Conservation (phyloP, 2,329 filamentous ascomycete genomes). For the Tympanopsis confertula region DNA sequence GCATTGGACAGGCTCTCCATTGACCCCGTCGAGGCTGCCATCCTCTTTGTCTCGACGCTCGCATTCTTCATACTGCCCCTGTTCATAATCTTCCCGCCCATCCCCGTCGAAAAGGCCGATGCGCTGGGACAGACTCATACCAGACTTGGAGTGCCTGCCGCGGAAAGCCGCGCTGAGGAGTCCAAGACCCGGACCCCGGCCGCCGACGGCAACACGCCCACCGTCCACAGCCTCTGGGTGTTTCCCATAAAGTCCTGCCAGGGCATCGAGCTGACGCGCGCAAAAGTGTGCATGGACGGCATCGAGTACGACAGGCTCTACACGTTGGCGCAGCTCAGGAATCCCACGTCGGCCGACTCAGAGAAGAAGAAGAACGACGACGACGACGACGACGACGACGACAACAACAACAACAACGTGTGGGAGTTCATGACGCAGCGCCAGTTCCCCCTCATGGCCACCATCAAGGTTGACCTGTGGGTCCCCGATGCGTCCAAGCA, state of each 20-base stretch:
- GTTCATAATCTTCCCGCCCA: conserved; percentile 40
- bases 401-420: conserved; percentile 26
- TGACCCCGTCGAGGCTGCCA: conserved; percentile 11
- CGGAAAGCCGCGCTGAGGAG: conserved; percentile 5
- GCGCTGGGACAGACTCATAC: conserved; percentile 42
- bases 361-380: conserved; percentile 5
- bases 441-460: conserved; percentile 59
- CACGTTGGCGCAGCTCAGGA: conserved; percentile 61
- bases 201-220: conserved; percentile 7
- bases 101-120: conserved; percentile 38
- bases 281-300: conserved; percentile 55
- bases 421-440: conserved; percentile 67
- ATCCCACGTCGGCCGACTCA: conserved; percentile 29
- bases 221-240: conserved; percentile 56
- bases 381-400: conserved; percentile 18
- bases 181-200: conserved; percentile 2
- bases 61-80: conserved; percentile 39
- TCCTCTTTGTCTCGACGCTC: conserved; percentile 27
- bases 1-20: too few species aligned
- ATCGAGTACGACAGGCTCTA: conserved; percentile 74
- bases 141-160: conserved; percentile 27
- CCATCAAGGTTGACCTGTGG: conserved; percentile 58
- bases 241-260: conserved; percentile 77
- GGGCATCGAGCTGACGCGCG: conserved; percentile 60
- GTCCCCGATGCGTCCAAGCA: conserved; percentile 49